Conservation (phyloP, 2,329 filamentous ascomycete species). For the Fusarium torreyae region DNA sequence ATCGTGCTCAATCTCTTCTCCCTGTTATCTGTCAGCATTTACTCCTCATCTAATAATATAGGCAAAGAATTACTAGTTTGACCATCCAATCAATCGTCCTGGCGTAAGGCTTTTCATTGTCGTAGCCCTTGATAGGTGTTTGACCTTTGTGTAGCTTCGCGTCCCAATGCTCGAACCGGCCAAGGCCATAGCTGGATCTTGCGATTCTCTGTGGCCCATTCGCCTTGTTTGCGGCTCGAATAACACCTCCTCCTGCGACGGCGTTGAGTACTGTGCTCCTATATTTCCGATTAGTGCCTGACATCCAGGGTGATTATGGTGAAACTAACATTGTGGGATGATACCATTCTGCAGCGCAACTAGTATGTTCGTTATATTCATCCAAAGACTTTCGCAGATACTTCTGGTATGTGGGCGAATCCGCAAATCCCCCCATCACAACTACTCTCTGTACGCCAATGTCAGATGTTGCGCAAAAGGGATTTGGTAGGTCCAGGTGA, state of each 20-base stretch:
- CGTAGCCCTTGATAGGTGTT: fast-evolving
- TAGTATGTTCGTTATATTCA: fast-evolving
- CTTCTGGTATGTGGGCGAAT: neutral
- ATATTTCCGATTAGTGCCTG: neutral
- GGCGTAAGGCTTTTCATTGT: neutral
- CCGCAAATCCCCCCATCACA: slow-evolving; percentile 18
- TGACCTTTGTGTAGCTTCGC: neutral
- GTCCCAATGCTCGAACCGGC: neutral
- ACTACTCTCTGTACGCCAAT: slow-evolving; percentile 1
- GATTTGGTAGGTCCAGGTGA: neutral
- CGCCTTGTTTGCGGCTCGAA: slow-evolving; percentile 5
- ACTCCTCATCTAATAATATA: neutral
- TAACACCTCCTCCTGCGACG: slow-evolving; percentile 8
- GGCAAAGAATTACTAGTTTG: neutral
- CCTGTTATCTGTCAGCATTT: neutral
- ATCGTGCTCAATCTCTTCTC: neutral
- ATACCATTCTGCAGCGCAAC: neutral
- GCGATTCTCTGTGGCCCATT: neutral
- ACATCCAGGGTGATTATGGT: too few relatives aligned
- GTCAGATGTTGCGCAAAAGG: neutral
- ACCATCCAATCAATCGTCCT: neutral
- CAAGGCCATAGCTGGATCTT: neutral
- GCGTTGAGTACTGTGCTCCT: neutral
- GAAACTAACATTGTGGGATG: neutral
- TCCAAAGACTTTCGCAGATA: neutral